Conservation (phyloP, 768 basidiomycete species). For the Dacryopinax primogenitus region DNA sequence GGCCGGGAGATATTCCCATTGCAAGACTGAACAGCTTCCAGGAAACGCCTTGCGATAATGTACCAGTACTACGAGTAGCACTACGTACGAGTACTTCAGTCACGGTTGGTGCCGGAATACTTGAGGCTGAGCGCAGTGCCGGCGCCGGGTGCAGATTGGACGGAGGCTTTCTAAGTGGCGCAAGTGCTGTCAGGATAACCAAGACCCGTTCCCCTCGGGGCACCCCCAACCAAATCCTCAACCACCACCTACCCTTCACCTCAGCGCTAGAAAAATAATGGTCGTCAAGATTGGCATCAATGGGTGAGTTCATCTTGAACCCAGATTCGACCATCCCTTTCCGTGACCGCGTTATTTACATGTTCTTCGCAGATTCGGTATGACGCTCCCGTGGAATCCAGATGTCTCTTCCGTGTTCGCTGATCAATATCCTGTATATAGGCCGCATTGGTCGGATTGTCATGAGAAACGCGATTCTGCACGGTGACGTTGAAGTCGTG, state of each 20-base stretch:
- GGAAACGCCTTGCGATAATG: too few species aligned
- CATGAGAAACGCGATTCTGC: slow-evolving; percentile 77
- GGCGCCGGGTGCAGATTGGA: too few species aligned
- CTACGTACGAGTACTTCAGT: too few species aligned
- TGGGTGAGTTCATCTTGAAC: slow-evolving; percentile 45
- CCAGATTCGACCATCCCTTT: background rate
- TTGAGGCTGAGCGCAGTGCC: too few species aligned
- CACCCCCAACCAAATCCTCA: background rate
- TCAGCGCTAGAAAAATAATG: slow-evolving; percentile 20
- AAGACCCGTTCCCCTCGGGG: background rate
- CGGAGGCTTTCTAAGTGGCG: background rate
- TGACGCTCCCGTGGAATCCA: slow-evolving; percentile 22
- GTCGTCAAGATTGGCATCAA: slow-evolving; percentile 90
- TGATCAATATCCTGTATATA: slow-evolving; percentile 24
- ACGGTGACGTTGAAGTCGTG: slow-evolving; percentile 66
- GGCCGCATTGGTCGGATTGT: slow-evolving; percentile 99
- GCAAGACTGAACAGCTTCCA: too few species aligned
- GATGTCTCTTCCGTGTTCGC: background rate
- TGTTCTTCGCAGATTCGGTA: slow-evolving; percentile 46
- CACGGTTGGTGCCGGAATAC: too few species aligned
- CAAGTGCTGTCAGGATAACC: background rate
- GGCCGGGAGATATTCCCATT: too few species aligned
- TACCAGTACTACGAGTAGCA: too few species aligned
- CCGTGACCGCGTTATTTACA: background rate
- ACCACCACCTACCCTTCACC: background rate